Conservation (phyloP, 1,284 basidiomycete genomes). For the Sanghuangporus weigelae region DNA sequence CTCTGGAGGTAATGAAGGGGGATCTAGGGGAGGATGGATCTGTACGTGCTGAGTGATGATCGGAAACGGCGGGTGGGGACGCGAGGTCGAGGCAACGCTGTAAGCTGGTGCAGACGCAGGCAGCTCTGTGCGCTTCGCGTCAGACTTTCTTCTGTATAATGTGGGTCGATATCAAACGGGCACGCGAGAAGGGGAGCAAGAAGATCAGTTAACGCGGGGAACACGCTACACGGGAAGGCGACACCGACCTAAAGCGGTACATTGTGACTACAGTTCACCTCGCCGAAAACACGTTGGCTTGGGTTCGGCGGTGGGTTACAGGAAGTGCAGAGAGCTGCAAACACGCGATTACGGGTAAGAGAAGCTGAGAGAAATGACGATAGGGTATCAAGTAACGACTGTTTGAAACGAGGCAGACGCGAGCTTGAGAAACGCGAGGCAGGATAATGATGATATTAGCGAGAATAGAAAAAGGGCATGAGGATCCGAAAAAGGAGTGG, state of each 20-base stretch:
- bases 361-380: background rate
- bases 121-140: conserved; percentile 46
- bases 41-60: conserved; percentile 24
- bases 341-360: conserved; percentile 3
- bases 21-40: conserved; percentile 25
- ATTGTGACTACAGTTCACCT: conserved; percentile 44
- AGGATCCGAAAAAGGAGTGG: background rate
- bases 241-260: conserved; percentile 75
- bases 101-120: conserved; percentile 4
- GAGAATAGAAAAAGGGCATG: conserved; percentile 5
- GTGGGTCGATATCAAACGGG: conserved; percentile 23
- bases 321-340: background rate
- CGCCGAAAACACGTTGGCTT: conserved; percentile 62
- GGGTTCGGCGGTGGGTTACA: conserved; percentile 10
- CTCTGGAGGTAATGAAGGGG: conserved; percentile 55
- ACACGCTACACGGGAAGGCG: conserved; percentile 9
- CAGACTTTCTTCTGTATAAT: conserved; percentile 52
- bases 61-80: conserved; percentile 23
- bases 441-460: background rate
- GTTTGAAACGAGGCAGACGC: conserved; percentile 13
- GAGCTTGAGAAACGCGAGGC: background rate
- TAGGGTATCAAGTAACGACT: conserved; percentile 2
- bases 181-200: conserved; percentile 27
- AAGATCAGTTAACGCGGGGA: conserved; percentile 22
- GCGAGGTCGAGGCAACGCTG: conserved; percentile 16